These are phyloP conservation scores for Acanthamoeba royreba DNA, from an alignment of 208 protist species.

Conservation along the genomic window DNA sequence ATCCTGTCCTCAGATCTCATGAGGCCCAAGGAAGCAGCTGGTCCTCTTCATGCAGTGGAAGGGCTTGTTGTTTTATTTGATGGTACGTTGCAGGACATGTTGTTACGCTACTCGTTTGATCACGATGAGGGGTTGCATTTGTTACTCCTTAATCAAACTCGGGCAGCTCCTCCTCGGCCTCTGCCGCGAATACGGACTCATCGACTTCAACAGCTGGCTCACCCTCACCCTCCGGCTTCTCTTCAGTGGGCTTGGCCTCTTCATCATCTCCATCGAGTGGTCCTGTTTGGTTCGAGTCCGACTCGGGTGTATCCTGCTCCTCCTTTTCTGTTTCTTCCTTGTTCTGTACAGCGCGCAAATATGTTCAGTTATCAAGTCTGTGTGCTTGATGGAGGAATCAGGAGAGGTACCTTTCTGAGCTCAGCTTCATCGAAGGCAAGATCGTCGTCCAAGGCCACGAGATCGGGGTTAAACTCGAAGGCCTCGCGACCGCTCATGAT, in stretches of 20 bases:
- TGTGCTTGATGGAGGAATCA: not conserved
- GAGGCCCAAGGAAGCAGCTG: no score
- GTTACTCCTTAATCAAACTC: not conserved
- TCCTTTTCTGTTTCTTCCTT: constrained; percentile 9
- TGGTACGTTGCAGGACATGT: no score
- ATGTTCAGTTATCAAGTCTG: not conserved
- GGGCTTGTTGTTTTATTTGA: no score
- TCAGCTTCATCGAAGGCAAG: constrained; percentile 36
- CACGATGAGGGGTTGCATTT: not conserved
- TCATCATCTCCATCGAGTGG: not conserved
- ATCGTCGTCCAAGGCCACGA: constrained; percentile 78
- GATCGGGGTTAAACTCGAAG: constrained; percentile 77
- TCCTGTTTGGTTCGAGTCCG: not conserved
- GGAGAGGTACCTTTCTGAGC: not conserved
- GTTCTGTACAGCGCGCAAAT: not conserved
- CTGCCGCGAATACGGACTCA: constrained; percentile 21
- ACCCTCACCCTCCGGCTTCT: not conserved
- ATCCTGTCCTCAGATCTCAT: no score
- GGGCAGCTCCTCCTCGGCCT: not conserved
- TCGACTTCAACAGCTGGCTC: constrained; percentile 27
- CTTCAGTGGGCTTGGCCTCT: not conserved
- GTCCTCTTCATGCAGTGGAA: no score
- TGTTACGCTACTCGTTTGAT: no score
- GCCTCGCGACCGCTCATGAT: constrained; percentile 77
- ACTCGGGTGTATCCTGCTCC: not conserved